Percentiles rank a stretch among this genome's conserved stretches.
Evolutionary conservation across 2,329 filamentous ascomycete species (phyloP).

Genomic region (Microcera coccophila): DNA sequence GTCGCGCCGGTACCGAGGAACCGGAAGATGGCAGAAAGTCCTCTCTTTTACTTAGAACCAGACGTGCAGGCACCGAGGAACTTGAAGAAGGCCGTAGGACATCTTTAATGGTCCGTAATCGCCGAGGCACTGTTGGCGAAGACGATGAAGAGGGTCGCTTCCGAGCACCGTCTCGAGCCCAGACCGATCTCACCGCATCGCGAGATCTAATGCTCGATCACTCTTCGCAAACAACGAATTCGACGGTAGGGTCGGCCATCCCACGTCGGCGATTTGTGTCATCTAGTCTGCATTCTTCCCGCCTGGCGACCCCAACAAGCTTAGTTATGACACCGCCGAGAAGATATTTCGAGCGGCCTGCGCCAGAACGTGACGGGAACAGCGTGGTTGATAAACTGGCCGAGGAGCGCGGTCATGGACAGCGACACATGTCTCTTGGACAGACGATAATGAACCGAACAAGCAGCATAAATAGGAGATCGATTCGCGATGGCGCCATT

Average conservation of each 20-base stretch:
- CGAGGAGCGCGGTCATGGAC: constrained; percentile 24
- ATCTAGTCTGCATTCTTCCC: constrained; percentile 44
- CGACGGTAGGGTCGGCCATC: constrained; percentile 29
- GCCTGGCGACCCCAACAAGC: constrained; percentile 39
- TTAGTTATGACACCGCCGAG: constrained; percentile 39
- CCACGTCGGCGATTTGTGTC: constrained; percentile 52
- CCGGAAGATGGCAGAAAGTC: constrained; percentile 43
- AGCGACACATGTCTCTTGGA: constrained; percentile 43
- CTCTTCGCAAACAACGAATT: constrained; percentile 9
- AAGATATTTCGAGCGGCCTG: constrained; percentile 47
- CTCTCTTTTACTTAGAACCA: constrained; percentile 42
- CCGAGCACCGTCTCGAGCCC: constrained; percentile 55
- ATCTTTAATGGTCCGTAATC: constrained; percentile 42
- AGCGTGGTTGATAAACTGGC: constrained; percentile 20
- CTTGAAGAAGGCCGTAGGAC: constrained; percentile 44
- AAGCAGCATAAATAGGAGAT: constrained; percentile 43
- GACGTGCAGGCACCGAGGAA: constrained; percentile 47
- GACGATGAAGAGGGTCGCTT: constrained; percentile 49
- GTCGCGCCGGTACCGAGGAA: constrained; percentile 48
- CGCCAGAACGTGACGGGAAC: constrained; percentile 39
- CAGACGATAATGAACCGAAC: constrained; percentile 42
- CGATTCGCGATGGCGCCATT: constrained; percentile 41
- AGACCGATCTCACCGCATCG: constrained; percentile 50
- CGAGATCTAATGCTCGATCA: constrained; percentile 27
- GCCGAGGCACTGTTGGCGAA: constrained; percentile 45